These are phyloP conservation scores for Aurifilum marmelostoma DNA, from an alignment of 2,329 filamentous ascomycete species.

Conservation along the genomic window DNA sequence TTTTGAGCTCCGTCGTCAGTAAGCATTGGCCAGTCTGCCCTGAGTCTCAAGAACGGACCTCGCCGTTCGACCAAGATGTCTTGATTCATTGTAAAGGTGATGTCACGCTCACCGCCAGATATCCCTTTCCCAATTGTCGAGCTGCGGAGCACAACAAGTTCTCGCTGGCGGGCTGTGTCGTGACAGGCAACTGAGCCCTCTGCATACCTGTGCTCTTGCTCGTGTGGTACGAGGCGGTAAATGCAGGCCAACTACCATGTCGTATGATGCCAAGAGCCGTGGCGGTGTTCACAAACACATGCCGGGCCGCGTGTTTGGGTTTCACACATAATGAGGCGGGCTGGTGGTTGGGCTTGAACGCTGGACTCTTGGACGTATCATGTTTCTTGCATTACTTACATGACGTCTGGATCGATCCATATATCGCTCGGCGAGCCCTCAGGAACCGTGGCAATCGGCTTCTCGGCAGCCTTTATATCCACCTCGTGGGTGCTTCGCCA, in stretches of 20 bases:
- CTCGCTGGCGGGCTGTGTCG: not conserved
- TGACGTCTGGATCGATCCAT: conserved; percentile 2
- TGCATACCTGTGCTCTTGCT: not conserved
- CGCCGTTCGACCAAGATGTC: not conserved
- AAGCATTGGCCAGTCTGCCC: not conserved
- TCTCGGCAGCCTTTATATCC: not conserved
- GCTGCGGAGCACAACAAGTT: not conserved
- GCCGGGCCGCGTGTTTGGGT: not conserved
- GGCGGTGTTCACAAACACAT: not conserved
- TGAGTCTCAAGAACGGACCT: not conserved
- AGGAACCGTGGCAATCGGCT: not conserved
- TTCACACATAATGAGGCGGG: not conserved
- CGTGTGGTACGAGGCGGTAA: not conserved
- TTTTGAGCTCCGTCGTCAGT: not conserved
- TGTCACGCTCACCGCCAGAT: not conserved
- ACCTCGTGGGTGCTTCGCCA: not conserved
- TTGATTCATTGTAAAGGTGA: too few species aligned
- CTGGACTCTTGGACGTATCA: not conserved
- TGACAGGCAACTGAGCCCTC: not conserved
- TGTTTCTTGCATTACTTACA: not conserved
- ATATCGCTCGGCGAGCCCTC: not conserved
- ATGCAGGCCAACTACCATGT: not conserved
- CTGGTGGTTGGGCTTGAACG: not conserved
- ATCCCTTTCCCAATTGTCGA: not conserved
- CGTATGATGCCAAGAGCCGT: not conserved